Evolutionary conservation across 768 basidiomycete species (phyloP).

Genomic region (Leccinum longicurvipes): DNA sequence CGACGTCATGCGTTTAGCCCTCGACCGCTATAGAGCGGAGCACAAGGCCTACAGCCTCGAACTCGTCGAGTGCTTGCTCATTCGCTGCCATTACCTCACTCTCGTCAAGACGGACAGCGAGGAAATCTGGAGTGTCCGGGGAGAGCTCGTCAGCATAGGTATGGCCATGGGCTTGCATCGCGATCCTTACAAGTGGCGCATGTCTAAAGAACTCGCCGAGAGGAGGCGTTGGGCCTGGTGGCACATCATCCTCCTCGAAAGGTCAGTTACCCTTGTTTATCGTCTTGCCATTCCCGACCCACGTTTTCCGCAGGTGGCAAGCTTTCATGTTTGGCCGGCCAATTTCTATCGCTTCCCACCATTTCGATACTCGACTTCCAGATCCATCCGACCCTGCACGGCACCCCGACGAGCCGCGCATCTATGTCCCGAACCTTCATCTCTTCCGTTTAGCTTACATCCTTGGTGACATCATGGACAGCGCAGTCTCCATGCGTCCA

Average conservation of each 20-base stretch:
- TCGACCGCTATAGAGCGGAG: slow-evolving; percentile 61
- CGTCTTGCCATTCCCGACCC: not conserved
- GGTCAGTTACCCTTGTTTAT: slow-evolving; percentile 41
- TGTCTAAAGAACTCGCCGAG: slow-evolving; percentile 67
- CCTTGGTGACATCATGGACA: slow-evolving; percentile 82
- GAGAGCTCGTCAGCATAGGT: slow-evolving; percentile 69
- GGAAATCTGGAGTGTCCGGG: slow-evolving; percentile 74
- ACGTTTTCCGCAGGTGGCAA: slow-evolving; percentile 60
- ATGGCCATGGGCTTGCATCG: slow-evolving; percentile 85
- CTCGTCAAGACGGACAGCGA: slow-evolving; percentile 74
- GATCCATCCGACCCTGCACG: slow-evolving; percentile 49
- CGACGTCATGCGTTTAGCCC: slow-evolving; percentile 60
- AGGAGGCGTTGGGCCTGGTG: slow-evolving; percentile 88
- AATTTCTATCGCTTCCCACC: slow-evolving; percentile 69
- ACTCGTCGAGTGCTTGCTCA: slow-evolving; percentile 70
- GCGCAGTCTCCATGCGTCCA: slow-evolving; percentile 76
- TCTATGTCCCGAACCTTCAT: slow-evolving; percentile 73
- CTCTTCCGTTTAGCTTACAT: slow-evolving; percentile 75
- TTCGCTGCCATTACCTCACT: slow-evolving; percentile 68
- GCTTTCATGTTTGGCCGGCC: slow-evolving; percentile 86
- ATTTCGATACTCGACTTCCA: slow-evolving; percentile 80
- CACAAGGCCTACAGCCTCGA: slow-evolving; percentile 63
- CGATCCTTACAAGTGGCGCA: slow-evolving; percentile 77
- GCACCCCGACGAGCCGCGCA: slow-evolving; percentile 53
- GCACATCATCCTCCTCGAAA: slow-evolving; percentile 79